Base-by-base conservation (phyloP, 306 rosid species). In the Lablab purpureus region DNA sequence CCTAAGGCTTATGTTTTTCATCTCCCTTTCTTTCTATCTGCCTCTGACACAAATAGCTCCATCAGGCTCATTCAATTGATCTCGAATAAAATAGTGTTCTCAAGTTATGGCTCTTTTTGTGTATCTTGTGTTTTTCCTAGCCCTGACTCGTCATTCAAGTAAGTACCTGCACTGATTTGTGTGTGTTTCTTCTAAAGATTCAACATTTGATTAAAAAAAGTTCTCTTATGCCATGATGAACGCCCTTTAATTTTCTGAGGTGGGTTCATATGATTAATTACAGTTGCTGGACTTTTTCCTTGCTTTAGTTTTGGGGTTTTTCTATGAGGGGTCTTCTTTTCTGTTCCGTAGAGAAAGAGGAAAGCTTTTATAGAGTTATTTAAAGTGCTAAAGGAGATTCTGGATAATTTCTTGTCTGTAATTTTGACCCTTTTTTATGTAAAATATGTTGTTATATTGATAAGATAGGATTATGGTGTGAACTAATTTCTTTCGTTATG, bases 111-210 rank as follows among this genome's bases (percentile, higher is more conserved):
- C 87, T 69, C 47, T 78, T 82, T 79, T 83, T 36, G 65, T 91
- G 67, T 91, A 78, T 62, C 36, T 88, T 49, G 69, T 86, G 83
- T 63, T 93, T 55, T 79, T 93, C 85, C 55, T 89, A 34, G 87
- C 89, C 71, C 81, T 91, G 13, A 77, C 87, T 68, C 82, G 77
- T 71, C 89, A 74, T 59, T 93, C 98, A 84, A 90, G 98, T 93
- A 93, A 91, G 95, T 75, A 14, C 30, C 71, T 65, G 11, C 7
- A 36, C 74, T 67, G 10, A 13, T 74, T 69, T 15, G 0, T 23
- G 15, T 9, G 2, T 72, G 2, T 21, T 49, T 30, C 12, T 36
- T 10, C 9, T 51, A 5, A 51, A 40, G 68, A 71, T 59, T 78
- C 72, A 45, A 19, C 43, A 50, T 34, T n/a, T 77, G 36, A 25